These are phyloP conservation scores for Coccomyxa subellipsoidea DNA, from an alignment of 163 green algal genomes.

Conservation along the genomic window DNA sequence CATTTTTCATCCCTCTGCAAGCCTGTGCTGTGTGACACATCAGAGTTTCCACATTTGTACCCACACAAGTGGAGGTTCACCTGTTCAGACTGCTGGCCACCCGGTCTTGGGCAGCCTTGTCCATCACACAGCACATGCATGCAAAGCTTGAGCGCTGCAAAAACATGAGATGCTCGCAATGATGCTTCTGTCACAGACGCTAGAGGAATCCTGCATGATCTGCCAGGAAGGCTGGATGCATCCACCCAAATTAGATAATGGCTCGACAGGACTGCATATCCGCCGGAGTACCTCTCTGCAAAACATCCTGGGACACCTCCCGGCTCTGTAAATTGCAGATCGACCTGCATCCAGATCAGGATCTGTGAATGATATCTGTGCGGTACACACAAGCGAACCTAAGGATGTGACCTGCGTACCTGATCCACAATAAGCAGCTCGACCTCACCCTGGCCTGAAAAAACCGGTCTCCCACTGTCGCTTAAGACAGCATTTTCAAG, in stretches of 20 bases:
- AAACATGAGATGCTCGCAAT: slow-evolving; percentile 21
- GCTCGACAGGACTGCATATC: slow-evolving; percentile 60
- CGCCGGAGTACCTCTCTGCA: slow-evolving; percentile 52
- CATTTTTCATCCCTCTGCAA: neutral
- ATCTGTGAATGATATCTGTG: no score
- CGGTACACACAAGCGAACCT: no score
- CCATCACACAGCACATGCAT: slow-evolving; percentile 46
- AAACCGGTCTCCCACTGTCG: slow-evolving; percentile 46
- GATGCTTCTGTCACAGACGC: slow-evolving; percentile 25
- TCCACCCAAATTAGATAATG: slow-evolving; percentile 69
- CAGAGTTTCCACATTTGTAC: no score
- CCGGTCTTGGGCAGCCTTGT: slow-evolving; percentile 19
- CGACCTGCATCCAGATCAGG: slow-evolving; percentile 48
- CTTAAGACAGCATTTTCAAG: no score
- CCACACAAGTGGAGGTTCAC: no score
- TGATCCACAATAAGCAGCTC: slow-evolving; percentile 55
- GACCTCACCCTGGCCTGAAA: slow-evolving; percentile 50
- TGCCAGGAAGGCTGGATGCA: slow-evolving; percentile 11
- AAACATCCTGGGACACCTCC: slow-evolving; percentile 42
- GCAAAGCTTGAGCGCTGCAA: slow-evolving; percentile 30
- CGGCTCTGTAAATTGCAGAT: slow-evolving; percentile 54
- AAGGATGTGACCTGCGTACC: no score
- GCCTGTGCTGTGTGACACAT: no score
- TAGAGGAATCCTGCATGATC: slow-evolving; percentile 47
- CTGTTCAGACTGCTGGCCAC: neutral